Evolutionary conservation across 768 basidiomycete species (phyloP), one percentile per base, ranked within the genome.

Genomic region (Hortiboletus campestris): DNA sequence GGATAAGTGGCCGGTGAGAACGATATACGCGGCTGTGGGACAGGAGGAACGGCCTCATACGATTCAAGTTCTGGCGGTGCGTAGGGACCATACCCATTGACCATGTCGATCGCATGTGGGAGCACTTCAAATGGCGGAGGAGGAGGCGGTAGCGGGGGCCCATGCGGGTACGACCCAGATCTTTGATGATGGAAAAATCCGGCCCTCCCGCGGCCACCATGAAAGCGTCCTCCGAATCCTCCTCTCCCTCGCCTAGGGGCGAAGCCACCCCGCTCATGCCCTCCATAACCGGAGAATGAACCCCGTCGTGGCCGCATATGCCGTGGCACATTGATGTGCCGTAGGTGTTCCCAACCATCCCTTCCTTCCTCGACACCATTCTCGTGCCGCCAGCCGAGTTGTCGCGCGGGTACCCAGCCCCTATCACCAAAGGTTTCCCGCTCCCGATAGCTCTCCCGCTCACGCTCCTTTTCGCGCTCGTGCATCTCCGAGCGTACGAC

Each of bases 1-100:
- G 84, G 78, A 74, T 82, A 85, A 2, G 81, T 72, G 43, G 77
- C 51, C 12, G 53, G 43, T 5, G 85, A 81, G 19, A 76, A 68
- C 3, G 83, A 82, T 17, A 84, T 66, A 11, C 9, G 73, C 28
- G 31, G 61, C 55, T 40, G 67, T 47, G 44, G 55, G 36, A 59
- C 51, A 54, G 67, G 36, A 47, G 63, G 54, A 51, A 71, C 60
- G 19, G 54, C 45, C 55, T 66, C 62, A 17, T 67, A 65, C 13
- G 57, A n/a, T 38, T 74, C 72, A 49, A 62, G 65, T 22, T 76
- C 72, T 4, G 66, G 63, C 1, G 70, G 68, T 17, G 65, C 58
- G 55, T 74, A 76, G 9, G 57, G 63, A 53, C 69, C 67, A 42
- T 69, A 74, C 42, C 69, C 72, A 31, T 64, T 68, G 29, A 57